Evolutionary conservation across 2,329 filamentous ascomycete genomes (phyloP), one percentile per base, ranked within the genome.

Genomic region (Ascochyta rabiei): DNA sequence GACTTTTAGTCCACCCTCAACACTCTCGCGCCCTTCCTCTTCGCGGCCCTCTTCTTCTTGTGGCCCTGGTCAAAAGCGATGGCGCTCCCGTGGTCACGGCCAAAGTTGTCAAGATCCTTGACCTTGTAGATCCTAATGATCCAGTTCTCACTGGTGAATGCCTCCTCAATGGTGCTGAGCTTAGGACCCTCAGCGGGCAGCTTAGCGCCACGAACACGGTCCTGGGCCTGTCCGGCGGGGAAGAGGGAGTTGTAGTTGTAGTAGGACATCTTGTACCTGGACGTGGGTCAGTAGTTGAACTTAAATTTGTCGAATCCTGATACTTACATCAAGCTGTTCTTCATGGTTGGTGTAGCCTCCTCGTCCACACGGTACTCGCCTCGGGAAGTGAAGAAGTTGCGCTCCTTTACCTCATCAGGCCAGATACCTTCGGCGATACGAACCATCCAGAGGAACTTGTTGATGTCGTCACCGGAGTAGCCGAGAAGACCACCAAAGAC

Each of bases 401-500:
- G 89, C 80, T 99, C 95, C 80, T 92, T 96, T 66, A 99, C 89
- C 82, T 99, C 93, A 63, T 98, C 92, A n/a, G 95, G 95, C 95
- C 95, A 99, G 78, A 99, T 98, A 62, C 95, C 95, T 79, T 99
- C 95, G 34, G 95, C 95, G 72, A 99, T 99, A 74, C 95, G 87
- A 54, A 99, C 93, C 96, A 99, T 99, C 95, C 95, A 99, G 66
- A 99, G 82, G 82, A 99, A 99, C 81, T 99, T 99, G 83, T 99
- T 99, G 81, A 99, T 96, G 72, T 99, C 95, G 68, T 99, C 95
- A 61, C 95, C 95, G 46, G 93, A 97, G 81, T 99, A 99, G 51
- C 96, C 96, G 34, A 99, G 82, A 54, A 99, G 86, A 74, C 91
- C 95, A 70, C 95, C 95, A 69, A 98, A 99, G 52, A 99, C 95